phyloP scores from a whole-genome alignment of 495 filamentous ascomycete species.

The Sordaria brevicollis region DNA sequence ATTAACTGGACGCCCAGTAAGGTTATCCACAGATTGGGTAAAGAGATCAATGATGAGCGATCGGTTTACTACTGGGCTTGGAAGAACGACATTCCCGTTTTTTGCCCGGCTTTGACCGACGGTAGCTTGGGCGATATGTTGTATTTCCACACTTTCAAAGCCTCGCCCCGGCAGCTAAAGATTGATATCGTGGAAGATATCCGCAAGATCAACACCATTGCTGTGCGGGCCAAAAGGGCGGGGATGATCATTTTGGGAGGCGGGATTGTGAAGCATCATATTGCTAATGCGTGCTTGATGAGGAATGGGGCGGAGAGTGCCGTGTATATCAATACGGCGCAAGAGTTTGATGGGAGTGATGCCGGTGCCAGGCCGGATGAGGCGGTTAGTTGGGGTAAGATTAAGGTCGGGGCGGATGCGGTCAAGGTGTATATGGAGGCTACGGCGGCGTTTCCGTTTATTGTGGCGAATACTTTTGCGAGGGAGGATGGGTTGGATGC shows the following conservation, averaged over 20 bases:
- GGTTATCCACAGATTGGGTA: conserved; percentile 75
- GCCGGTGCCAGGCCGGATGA: conserved; percentile 93
- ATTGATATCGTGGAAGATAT: conserved; percentile 89
- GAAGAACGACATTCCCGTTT: conserved; percentile 88
- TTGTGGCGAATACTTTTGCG: conserved; percentile 91
- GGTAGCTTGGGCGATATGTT: conserved; percentile 94
- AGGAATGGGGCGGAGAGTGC: conserved; percentile 92
- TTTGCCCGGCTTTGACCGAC: conserved; percentile 92
- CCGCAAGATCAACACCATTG: conserved; percentile 77
- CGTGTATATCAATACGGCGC: conserved; percentile 91
- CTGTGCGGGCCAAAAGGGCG: conserved; percentile 68
- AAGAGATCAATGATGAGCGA: conserved; percentile 81
- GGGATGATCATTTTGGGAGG: conserved; percentile 95
- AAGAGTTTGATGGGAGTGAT: conserved; percentile 96
- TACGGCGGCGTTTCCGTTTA: conserved; percentile 83
- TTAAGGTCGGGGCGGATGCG: conserved; percentile 71
- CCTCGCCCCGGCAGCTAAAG: conserved; percentile 63
- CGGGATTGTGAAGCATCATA: conserved; percentile 92
- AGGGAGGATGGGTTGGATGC: conserved; percentile 27
- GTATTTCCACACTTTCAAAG: conserved; percentile 89
- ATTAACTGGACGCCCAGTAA: conserved; percentile 85
- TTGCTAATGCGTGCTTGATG: conserved; percentile 95
- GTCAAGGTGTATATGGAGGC: conserved; percentile 96
- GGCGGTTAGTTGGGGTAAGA: conserved; percentile 97
- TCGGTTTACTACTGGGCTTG: conserved; percentile 92